phyloP scores from a whole-genome alignment of 139 green algal species.

The Closterium sp. region DNA sequence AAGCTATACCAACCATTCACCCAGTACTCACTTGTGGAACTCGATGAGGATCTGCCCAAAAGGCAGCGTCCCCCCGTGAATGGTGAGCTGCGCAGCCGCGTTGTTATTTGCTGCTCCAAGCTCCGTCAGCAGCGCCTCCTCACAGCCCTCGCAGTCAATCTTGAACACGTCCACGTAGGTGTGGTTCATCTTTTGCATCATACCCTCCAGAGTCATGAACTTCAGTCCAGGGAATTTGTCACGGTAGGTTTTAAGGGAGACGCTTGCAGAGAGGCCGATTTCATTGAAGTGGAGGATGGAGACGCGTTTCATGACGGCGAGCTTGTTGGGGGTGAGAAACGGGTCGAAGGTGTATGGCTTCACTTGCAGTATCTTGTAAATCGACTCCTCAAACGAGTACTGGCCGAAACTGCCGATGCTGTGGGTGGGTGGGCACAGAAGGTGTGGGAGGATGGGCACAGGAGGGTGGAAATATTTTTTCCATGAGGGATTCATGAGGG shows the following conservation, averaged over 20 bases:
- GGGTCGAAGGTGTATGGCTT: background rate
- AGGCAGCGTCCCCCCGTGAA: background rate
- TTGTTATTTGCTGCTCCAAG: background rate
- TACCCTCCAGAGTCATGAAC: background rate
- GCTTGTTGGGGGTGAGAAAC: background rate
- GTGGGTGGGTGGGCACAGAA: background rate
- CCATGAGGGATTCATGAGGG: no score
- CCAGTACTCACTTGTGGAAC: background rate
- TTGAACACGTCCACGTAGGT: conserved; percentile 1
- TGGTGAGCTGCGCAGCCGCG: background rate
- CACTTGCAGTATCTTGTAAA: background rate
- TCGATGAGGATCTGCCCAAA: background rate
- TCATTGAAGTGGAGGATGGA: background rate
- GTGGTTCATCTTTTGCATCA: background rate
- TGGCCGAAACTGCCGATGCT: background rate
- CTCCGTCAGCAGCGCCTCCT: background rate
- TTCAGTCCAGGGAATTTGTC: background rate
- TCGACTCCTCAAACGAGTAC: background rate
- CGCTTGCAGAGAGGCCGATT: background rate
- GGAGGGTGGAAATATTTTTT: no score
- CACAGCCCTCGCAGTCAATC: conserved; percentile 8
- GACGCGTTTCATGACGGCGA: background rate
- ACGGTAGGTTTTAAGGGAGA: background rate
- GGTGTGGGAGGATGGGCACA: background rate
- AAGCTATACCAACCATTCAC: no score